phyloP scores from a whole-genome alignment of 306 rosid species.

The Prunus padus region DNA sequence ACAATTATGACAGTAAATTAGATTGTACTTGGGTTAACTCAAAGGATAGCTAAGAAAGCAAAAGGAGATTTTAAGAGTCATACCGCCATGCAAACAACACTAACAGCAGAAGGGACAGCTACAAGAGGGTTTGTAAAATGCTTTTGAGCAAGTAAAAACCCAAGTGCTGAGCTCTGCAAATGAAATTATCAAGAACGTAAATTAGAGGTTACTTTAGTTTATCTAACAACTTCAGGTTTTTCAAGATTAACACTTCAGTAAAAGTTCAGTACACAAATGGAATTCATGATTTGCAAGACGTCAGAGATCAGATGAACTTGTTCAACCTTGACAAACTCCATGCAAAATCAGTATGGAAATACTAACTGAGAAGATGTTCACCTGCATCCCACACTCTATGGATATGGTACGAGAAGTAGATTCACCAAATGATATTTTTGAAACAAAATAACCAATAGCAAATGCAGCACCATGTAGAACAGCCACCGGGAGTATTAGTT shows the following conservation, averaged over 20 bases:
- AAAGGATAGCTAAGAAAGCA: neutral
- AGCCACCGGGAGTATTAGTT: constrained; percentile 76
- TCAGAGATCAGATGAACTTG: neutral
- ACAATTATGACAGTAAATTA: constrained; percentile 10
- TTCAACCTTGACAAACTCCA: neutral
- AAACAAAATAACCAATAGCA: constrained; percentile 79
- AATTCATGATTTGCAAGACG: neutral
- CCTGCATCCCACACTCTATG: constrained; percentile 98
- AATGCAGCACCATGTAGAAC: constrained; percentile 87
- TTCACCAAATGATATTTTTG: constrained; percentile 84
- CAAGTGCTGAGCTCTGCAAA: constrained; percentile 92
- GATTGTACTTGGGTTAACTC: neutral
- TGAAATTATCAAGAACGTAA: neutral
- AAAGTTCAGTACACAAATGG: neutral
- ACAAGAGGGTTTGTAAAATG: constrained; percentile 89
- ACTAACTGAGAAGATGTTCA: constrained; percentile 20
- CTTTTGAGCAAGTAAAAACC: constrained; percentile 92
- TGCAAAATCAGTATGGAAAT: neutral
- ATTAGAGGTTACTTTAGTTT: neutral
- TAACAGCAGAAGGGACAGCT: constrained; percentile 93
- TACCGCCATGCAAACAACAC: constrained; percentile 98
- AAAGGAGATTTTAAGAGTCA: constrained; percentile 3
- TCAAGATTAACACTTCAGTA: too few relatives aligned
- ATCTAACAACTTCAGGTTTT: neutral
- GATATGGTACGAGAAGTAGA: constrained; percentile 97